Conservation (phyloP, 257 asterid species). For the Solanum paucissectum region DNA sequence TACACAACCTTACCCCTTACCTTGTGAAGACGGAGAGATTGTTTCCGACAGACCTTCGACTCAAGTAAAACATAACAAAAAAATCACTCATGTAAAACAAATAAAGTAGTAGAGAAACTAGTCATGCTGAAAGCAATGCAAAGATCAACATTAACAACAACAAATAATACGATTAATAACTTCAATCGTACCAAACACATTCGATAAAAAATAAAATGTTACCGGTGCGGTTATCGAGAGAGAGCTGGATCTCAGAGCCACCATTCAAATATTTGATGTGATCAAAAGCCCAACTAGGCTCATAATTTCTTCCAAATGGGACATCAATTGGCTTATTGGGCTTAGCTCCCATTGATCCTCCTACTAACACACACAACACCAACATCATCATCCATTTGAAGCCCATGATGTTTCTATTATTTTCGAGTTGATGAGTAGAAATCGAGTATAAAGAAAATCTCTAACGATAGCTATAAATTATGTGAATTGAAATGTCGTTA, state of each 20-base stretch:
- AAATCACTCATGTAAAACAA: not conserved
- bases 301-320: conserved; percentile 63
- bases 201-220: not conserved
- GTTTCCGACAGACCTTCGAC: not conserved
- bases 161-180: not conserved
- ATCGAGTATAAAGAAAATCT: too few relatives aligned
- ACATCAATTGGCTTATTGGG: conserved; percentile 51
- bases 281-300: conserved; percentile 73
- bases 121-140: not conserved
- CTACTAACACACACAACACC: not conserved
- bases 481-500: too few relatives aligned
- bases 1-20: not conserved
- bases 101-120: not conserved
- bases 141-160: not conserved
- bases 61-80: not conserved
- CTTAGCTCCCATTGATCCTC: conserved; percentile 26
- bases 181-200: not conserved
- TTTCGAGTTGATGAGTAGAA: too few relatives aligned
- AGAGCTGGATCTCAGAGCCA: conserved; percentile 65
- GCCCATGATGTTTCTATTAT: not conserved
- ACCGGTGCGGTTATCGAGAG: conserved; percentile 67
- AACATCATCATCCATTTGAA: not conserved
- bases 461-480: not conserved
- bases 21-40: not conserved
- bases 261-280: conserved; percentile 65